These are phyloP conservation scores for Limtongia smithiae DNA, from an alignment of 805 yeast genomes.

Conservation along the genomic window DNA sequence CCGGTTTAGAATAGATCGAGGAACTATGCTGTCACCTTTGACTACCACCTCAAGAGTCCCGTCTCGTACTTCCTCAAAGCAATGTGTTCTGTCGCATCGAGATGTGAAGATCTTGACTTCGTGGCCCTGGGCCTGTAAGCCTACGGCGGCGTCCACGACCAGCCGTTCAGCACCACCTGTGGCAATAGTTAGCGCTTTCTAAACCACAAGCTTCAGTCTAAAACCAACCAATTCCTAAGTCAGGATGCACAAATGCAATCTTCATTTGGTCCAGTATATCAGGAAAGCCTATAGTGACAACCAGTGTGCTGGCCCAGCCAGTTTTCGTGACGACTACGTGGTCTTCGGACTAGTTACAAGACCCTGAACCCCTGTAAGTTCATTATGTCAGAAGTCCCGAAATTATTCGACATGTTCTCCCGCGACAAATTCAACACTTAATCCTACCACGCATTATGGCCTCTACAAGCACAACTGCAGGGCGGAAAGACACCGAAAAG, in stretches of 20 bases:
- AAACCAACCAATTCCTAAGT: conserved; percentile 79
- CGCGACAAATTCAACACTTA: too few relatives aligned
- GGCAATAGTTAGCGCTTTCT: not conserved
- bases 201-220: too few relatives aligned
- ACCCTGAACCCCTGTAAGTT: too few relatives aligned
- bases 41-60: conserved; percentile 58
- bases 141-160: conserved; percentile 94
- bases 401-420: too few relatives aligned
- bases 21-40: conserved; percentile 74
- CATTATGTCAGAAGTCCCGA: too few relatives aligned
- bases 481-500: not conserved
- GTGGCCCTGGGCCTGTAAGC: conserved; percentile 65
- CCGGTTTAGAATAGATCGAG: conserved; percentile 59
- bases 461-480: not conserved
- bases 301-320: too few relatives aligned
- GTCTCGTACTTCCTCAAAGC: conserved; percentile 81
- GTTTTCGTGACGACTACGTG: too few relatives aligned
- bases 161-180: conserved; percentile 87
- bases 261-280: too few relatives aligned
- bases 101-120: conserved; percentile 74
- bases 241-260: conserved; percentile 91
- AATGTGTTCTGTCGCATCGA: conserved; percentile 80
- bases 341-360: too few relatives aligned
- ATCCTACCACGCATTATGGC: too few relatives aligned
- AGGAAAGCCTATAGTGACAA: too few relatives aligned